Conservation (phyloP, 2,329 filamentous ascomycete genomes). For the Sporothrix phasma region DNA sequence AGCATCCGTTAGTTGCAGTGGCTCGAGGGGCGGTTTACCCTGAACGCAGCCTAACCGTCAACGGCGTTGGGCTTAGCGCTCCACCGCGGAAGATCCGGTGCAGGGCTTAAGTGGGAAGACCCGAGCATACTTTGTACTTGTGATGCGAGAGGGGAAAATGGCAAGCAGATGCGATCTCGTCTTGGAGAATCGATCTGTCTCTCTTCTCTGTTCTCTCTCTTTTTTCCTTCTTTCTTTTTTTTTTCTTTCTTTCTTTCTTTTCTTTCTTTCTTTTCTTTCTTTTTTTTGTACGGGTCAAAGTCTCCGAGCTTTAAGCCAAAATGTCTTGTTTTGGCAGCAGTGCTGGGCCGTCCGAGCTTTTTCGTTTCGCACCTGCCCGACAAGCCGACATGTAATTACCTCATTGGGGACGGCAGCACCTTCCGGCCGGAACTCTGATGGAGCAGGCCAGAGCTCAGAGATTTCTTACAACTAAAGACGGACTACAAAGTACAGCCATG, state of each 20-base stretch:
- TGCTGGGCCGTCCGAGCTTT: not conserved
- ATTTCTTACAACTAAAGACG: too few species aligned
- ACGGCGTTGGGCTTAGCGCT: not conserved
- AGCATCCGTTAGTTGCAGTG: not conserved
- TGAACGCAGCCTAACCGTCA: not conserved
- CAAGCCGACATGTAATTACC: not conserved
- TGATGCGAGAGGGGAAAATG: too few species aligned
- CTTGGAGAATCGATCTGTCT: too few species aligned
- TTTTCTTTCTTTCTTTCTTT: not conserved
- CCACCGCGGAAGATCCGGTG: slow-evolving; percentile 5
- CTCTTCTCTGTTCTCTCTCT: too few species aligned
- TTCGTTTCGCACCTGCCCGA: not conserved
- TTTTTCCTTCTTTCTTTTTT: too few species aligned
- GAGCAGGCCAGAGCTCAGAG: not conserved
- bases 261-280: too few species aligned
- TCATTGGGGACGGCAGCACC: too few species aligned
- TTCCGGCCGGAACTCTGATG: not conserved
- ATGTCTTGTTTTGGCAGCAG: not conserved
- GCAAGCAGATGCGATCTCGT: too few species aligned
- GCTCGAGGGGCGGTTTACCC: not conserved
- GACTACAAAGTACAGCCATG: too few species aligned
- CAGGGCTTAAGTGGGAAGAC: not conserved
- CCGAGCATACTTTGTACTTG: not conserved
- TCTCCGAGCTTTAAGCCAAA: not conserved
- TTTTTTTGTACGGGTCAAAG: not conserved